Conservation (phyloP, 345 rosid genomes). For the Gossypium raimondii region DNA sequence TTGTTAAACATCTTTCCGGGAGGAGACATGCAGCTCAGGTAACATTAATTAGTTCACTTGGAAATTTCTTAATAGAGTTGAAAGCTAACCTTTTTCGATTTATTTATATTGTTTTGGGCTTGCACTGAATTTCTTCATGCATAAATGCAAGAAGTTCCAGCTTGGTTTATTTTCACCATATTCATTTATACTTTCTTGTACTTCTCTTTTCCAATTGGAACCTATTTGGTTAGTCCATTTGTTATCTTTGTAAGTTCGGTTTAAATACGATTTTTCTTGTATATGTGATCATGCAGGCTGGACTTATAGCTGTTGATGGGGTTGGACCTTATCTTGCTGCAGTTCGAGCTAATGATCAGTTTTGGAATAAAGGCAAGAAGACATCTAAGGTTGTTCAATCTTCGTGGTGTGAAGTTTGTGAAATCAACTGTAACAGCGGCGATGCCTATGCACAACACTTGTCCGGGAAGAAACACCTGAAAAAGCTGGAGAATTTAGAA, state of each 20-base stretch:
- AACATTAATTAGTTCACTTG: neutral
- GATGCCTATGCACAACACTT: constrained; percentile 25
- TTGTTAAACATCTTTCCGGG: constrained; percentile 35
- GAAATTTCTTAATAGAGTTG: neutral
- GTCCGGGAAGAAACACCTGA: constrained; percentile 28
- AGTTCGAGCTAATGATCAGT: constrained; percentile 18
- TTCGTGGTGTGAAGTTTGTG: constrained; percentile 30
- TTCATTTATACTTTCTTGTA: neutral
- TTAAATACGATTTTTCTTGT: neutral
- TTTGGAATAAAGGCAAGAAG: constrained; percentile 20
- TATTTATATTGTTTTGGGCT: neutral
- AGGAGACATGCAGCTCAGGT: constrained; percentile 42
- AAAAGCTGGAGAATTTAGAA: constrained; percentile 22
- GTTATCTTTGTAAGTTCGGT: neutral
- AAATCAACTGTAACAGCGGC: constrained; percentile 25
- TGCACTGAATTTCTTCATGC: neutral
- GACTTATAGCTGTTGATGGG: constrained; percentile 17
- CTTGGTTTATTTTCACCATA: neutral
- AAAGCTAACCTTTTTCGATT: neutral
- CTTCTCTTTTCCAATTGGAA: neutral
- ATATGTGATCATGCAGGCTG: constrained; percentile 14
- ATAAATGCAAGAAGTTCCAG: neutral
- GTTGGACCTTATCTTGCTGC: constrained; percentile 24
- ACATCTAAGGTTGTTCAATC: constrained; percentile 21
- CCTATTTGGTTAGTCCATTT: neutral